phyloP scores from a whole-genome alignment of 2,329 filamentous ascomycete species.

The Alternaria gaisen region DNA sequence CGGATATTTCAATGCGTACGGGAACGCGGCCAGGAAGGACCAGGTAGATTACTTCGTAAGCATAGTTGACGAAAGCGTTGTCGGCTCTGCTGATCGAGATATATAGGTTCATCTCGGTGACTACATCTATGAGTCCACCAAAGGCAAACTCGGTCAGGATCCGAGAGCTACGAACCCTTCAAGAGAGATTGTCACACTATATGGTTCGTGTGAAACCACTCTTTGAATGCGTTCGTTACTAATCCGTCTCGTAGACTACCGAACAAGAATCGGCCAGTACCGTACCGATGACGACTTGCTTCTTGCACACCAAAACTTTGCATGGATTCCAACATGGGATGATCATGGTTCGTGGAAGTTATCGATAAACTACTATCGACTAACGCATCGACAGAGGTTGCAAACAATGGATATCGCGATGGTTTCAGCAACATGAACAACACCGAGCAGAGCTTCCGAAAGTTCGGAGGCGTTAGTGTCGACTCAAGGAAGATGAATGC shows the following conservation, averaged over 20 bases:
- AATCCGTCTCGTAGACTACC: conserved; percentile 45
- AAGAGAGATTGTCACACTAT: conserved; percentile 52
- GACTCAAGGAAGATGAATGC: conserved; percentile 59
- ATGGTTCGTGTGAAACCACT: conserved; percentile 26
- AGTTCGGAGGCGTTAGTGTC: conserved; percentile 51
- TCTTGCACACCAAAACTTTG: conserved; percentile 51
- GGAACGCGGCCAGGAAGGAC: conserved; percentile 51
- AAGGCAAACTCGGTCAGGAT: conserved; percentile 38
- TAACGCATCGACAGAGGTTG: conserved; percentile 45
- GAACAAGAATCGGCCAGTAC: conserved; percentile 52
- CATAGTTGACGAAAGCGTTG: not conserved
- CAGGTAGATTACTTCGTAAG: conserved; percentile 65
- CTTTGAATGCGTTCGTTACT: not conserved
- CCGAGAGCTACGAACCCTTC: conserved; percentile 40
- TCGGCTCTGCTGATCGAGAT: conserved; percentile 18
- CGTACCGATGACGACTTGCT: conserved; percentile 53
- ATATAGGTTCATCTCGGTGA: conserved; percentile 54
- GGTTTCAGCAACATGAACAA: conserved; percentile 54
- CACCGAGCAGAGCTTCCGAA: conserved; percentile 54
- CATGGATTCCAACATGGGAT: conserved; percentile 61
- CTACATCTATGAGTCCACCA: conserved; percentile 54
- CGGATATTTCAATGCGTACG: conserved; percentile 61
- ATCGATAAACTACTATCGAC: not conserved
- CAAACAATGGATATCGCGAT: conserved; percentile 55
- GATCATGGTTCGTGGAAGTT: conserved; percentile 12